Evolutionary conservation across 371 early-diverging fungal genomes (phyloP), one percentile per base, ranked within the genome.

Genomic region (Actinomortierella ambigua): DNA sequence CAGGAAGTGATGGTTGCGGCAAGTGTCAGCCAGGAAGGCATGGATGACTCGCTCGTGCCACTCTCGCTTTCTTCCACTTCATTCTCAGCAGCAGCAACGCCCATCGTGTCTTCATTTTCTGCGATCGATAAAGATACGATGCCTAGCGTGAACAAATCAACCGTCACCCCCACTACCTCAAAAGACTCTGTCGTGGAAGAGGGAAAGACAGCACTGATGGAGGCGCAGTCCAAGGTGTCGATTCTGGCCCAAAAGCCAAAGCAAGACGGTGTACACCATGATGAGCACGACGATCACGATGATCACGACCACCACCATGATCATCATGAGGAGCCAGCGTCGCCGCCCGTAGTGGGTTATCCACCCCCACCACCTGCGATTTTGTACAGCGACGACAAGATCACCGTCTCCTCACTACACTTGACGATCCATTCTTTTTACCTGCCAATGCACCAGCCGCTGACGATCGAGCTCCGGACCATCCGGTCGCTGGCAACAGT

Each of bases 391-490:
- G 75, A 73, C 34, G 75, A 67, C 24, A 59, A 63, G 17, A 73
- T 73, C 27, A 73, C 75, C 1, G 60, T 73, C 18, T 67, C 67
- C 51, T 66, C 75, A 17, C 41, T 73, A 46, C 75, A 73, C 23
- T 55, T 73, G 34, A 73, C 75, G 26, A 73, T 73, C 18, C 75
- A 73, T 34, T 59, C 68, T 13, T 73, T 73, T 40, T 73, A 73
- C 40, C 67, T 73, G 22, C 75, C 75, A 2, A 63, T 73, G n/a
- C 66, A 73, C 49, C 63, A 63, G 15, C 75, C 75, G 0, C 48
- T 73, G 15, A 67, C 75, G 13, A 73, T 73, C 52, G 63, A 67
- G 23, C 40, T 73, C 14, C 52, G 66, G 11, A 63, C 75, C 9
- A 73, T 73, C 53, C 67, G 67, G 28, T 53, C 67, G 0, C 43